Evolutionary conservation across 2,329 filamentous ascomycete genomes (phyloP).

Genomic region (Aureobasidium sp.): DNA sequence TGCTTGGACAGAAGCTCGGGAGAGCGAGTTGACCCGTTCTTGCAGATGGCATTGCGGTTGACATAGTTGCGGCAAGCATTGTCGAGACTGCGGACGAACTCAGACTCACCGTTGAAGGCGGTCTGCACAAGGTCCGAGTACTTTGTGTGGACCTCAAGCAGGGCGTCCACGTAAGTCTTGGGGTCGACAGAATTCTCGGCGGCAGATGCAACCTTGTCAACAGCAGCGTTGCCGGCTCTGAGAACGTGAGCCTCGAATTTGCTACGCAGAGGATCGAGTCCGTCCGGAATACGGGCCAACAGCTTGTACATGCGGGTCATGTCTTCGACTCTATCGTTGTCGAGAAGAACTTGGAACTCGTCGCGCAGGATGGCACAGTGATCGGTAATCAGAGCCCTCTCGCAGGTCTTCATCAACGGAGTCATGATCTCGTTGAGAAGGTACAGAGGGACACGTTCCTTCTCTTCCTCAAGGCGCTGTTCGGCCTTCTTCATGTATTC

Average conservation of each 20-base stretch:
- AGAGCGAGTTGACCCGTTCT: constrained; percentile 84
- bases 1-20: constrained; percentile 94
- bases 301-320: constrained; percentile 95
- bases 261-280: constrained; percentile 75
- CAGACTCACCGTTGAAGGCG: constrained; percentile 89
- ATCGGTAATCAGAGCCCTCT: constrained; percentile 79
- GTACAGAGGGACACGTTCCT: constrained; percentile 85
- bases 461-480: constrained; percentile 78
- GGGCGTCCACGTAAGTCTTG: constrained; percentile 90
- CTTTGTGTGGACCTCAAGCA: constrained; percentile 88
- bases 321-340: constrained; percentile 91
- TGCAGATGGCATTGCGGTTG: constrained; percentile 95
- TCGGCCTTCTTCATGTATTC: constrained; percentile 99
- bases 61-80: constrained; percentile 98
- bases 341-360: constrained; percentile 88
- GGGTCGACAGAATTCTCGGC: constrained; percentile 79
- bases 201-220: constrained; percentile 82
- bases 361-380: constrained; percentile 82
- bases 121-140: constrained; percentile 87
- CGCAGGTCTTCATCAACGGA: constrained; percentile 77
- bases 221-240: constrained; percentile 77
- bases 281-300: constrained; percentile 79
- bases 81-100: constrained; percentile 91
- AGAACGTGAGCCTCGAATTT: constrained; percentile 90
- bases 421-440: constrained; percentile 82